Evolutionary conservation across 768 basidiomycete species (phyloP), one percentile per base, ranked within the genome.

Genomic region (Dioszegia crocea): DNA sequence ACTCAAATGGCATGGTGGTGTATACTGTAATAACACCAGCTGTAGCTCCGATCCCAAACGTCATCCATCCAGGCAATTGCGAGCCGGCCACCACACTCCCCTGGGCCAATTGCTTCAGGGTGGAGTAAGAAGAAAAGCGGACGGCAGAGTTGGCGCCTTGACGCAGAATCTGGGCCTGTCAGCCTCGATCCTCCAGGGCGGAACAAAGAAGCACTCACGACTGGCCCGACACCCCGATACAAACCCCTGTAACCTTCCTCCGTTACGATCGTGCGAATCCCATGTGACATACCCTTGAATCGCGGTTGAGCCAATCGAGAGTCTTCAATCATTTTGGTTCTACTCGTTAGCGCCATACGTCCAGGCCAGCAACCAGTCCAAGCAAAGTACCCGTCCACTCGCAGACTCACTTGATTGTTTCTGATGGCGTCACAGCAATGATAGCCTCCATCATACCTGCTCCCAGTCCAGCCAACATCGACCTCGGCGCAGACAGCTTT

Each of bases 81-180:
- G 91, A 88, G 3, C 92, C 92, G 0, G 91, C 85, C 31, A 88
- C 83, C 1, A 86, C 82, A 17, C 84, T 86, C 23, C 91, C 87
- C 71, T 91, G 91, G 0, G 91, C 90, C 64, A 91, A 84, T 69
- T 96, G 91, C 78, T 96, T 97, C 59, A 98, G 80, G 0, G 90
- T 94, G 2, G 88, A 84, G 78, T 97, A 98, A 0, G 91, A 91
- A 47, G 93, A 92, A 80, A 97, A 98, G 30, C 94, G 83, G 29
- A 98, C 85, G 10, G 96, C 92, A 4, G 92, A 97, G 75, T 98
- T 99, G 40, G 93, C 94, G 38, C 91, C 92, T 84, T 98, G 94
- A 27, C 92, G 87, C 84, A 94, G 88, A 85, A 94, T 90, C 91
- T 96, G 70, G 2, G 33, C 27, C 26, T 19, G 56, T 41, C 16